Base-by-base conservation (phyloP, 2,329 filamentous ascomycete species). In the Aureobasidium uvarum region DNA sequence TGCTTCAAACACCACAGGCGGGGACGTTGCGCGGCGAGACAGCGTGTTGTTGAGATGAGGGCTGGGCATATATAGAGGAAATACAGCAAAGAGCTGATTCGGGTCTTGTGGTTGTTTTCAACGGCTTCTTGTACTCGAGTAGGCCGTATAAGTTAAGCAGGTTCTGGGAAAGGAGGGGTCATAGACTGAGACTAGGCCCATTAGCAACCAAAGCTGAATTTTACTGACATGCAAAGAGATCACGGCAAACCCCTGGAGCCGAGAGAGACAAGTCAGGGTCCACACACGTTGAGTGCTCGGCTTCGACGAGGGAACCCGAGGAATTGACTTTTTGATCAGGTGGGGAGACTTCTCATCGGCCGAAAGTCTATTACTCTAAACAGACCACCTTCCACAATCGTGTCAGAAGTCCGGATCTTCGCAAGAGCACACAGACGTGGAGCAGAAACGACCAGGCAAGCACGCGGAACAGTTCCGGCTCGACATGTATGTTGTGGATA, bases 291-390 rank as follows among this genome's bases (percentile, higher is more conserved):
- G 52, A 55, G 33, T 54, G 51, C 48, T 54, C 51, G 51, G 51
- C 51, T 36, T 33, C 50, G 16, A 36, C 14, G 31, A 31, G 14
- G 31, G 50, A 31, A 36, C n/a, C 51, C 18, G 51, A 54, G 31
- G 16, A 7, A 54, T 54, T 38, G 51, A 54, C 36, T 55, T 41
- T 39, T 11, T 55, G 52, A 25, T 25, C 3, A 36, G 31, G 56
- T 31, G 56, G 56, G 43, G 56, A 25, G 31, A 23, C 23, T 33
- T 38, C 13, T 39, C 16, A 31, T 20, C 58, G 45, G 58, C 46
- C 2, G 5, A 31, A 62, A 62, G 45, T 62, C 20, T 50, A 62
- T 62, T 62, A 62, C 58, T 62, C 46, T 62, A 62, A 41, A 41
- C 46, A 14, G 38, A 62, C 45, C 43, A 51, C 45, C 18, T 48